Evolutionary conservation across 106 monocot genomes (phyloP).

Genomic region (Narthecium ossifragum): DNA sequence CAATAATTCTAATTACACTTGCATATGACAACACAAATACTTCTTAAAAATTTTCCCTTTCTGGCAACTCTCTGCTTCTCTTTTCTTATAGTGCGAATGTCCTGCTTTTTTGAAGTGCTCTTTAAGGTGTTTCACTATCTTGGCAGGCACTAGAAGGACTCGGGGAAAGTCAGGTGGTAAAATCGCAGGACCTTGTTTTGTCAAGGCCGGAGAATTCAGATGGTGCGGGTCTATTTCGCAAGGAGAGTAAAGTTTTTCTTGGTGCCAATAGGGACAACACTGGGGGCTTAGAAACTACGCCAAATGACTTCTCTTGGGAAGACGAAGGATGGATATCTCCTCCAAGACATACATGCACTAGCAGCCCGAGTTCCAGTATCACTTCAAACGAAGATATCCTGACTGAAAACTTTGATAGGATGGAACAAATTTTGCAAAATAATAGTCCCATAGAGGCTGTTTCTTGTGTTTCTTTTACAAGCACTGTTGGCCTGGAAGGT

Average conservation of each 20-base stretch:
- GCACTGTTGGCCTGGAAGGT: conserved; percentile 9
- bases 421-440: conserved; percentile 11
- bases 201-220: conserved; percentile 41
- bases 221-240: conserved; percentile 22
- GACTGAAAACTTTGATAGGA: conserved; percentile 15
- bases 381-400: conserved; percentile 27
- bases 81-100: too few relatives aligned
- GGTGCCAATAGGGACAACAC: conserved; percentile 16
- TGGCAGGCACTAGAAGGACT: conserved; percentile 87
- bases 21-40: too few relatives aligned
- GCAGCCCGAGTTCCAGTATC: conserved; percentile 43
- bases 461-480: conserved; percentile 1
- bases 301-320: conserved; percentile 20
- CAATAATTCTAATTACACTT: too few relatives aligned
- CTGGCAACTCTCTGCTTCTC: too few relatives aligned
- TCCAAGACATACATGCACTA: conserved; percentile 57
- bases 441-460: conserved; percentile 5
- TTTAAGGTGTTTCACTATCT: background rate
- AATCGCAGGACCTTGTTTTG: conserved; percentile 56
- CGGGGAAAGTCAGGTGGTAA: conserved; percentile 62
- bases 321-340: conserved; percentile 94
- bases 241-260: conserved; percentile 23
- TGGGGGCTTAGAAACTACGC: conserved; percentile 10
- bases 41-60: too few relatives aligned
- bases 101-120: too few relatives aligned